Conservation (phyloP, 163 green algal species). For the Scenedesmus sp. region DNA sequence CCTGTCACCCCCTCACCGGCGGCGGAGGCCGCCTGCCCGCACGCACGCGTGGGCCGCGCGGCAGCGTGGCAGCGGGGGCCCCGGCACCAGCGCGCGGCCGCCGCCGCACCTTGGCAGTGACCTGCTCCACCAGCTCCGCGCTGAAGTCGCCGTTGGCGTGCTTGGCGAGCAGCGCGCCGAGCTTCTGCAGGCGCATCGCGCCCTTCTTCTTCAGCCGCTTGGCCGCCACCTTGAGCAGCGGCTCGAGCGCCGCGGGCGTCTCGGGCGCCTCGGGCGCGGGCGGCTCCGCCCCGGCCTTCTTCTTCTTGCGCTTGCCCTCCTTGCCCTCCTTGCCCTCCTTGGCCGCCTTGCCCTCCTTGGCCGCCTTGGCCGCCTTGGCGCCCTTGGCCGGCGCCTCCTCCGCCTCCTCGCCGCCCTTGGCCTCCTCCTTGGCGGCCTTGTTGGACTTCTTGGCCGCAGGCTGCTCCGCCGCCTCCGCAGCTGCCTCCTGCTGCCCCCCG, state of each 20-base stretch:
- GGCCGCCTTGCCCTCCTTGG: not conserved
- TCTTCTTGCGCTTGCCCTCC: not conserved
- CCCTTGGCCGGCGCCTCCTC: not conserved
- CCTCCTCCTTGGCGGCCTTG: not conserved
- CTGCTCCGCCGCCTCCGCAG: not conserved
- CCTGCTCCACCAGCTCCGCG: not conserved
- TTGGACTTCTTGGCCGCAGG: slow-evolving; percentile 17
- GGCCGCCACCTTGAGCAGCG: not conserved
- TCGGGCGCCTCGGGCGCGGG: not conserved
- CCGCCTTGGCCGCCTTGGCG: not conserved
- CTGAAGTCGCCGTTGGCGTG: slow-evolving; percentile 18
- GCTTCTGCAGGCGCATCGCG: not conserved
- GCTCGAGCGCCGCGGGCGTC: not conserved
- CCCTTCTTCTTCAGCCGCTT: slow-evolving; percentile 43
- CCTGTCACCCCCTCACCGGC: no score
- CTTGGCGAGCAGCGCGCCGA: slow-evolving; percentile 9
- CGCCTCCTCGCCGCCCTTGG: not conserved
- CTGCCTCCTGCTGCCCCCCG: not conserved
- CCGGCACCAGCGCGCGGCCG: no score
- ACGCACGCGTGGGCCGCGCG: no score
- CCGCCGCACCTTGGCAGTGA: no score
- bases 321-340: slow-evolving; percentile 15
- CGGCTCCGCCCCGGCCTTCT: not conserved
- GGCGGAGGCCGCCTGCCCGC: no score
- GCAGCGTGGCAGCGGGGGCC: no score